A percentile compares a stretch with the other conserved stretches of the same genome.
phyloP scores from a whole-genome alignment of 805 yeast genomes.

The Candida ascalaphidarum region DNA sequence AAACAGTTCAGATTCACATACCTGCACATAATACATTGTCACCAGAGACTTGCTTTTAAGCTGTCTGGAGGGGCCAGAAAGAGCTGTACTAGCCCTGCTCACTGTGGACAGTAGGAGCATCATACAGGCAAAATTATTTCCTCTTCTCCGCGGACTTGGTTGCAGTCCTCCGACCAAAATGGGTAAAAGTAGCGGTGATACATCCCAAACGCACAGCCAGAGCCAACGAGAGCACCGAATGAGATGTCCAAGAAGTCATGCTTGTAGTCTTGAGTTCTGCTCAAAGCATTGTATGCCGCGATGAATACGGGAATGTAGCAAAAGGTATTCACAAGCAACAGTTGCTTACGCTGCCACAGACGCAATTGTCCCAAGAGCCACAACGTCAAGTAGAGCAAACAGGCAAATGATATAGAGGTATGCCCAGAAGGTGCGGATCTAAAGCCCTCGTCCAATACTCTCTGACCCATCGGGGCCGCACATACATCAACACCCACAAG shows the following conservation, averaged over 20 bases:
- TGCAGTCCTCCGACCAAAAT: too few species aligned
- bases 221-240: slow-evolving; percentile 25
- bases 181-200: slow-evolving; percentile 20
- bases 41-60: too few species aligned
- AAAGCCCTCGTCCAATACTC: slow-evolving; percentile 39
- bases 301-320: slow-evolving; percentile 11
- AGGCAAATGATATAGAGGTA: slow-evolving; percentile 43
- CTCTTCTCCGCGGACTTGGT: too few species aligned
- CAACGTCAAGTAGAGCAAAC: slow-evolving; percentile 37
- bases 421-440: slow-evolving; percentile 55
- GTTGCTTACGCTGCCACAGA: slow-evolving; percentile 2
- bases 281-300: slow-evolving; percentile 17
- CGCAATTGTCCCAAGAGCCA: slow-evolving; percentile 40
- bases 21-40: too few species aligned
- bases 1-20: too few species aligned
- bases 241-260: slow-evolving; percentile 27
- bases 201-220: slow-evolving; percentile 13
- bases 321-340: background rate
- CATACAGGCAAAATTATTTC: too few species aligned
- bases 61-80: too few species aligned
- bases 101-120: too few species aligned
- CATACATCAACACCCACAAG: slow-evolving; percentile 15
- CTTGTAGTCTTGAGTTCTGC: slow-evolving; percentile 18
- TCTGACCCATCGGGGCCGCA: slow-evolving; percentile 14
- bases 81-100: too few species aligned